These are phyloP conservation scores for Camelina neglecta DNA, from an alignment of 345 rosid species.

Conservation along the genomic window DNA sequence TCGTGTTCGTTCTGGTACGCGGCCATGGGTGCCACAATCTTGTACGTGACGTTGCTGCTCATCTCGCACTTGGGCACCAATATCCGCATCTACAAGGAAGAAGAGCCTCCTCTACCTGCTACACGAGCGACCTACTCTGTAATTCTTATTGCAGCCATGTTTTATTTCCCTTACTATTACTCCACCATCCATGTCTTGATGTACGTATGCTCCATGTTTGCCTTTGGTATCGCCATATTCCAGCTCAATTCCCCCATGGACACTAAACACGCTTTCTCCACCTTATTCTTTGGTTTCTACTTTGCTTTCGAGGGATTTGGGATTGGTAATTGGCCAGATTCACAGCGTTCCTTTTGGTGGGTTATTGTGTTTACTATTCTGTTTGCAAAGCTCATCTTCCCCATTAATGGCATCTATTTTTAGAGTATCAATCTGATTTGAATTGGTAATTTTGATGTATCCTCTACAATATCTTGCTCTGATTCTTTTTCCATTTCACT, in stretches of 20 bases:
- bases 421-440: no score
- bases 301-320: not conserved
- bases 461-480: no score
- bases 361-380: not conserved
- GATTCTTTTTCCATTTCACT: no score
- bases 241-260: constrained; percentile 2
- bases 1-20: not conserved
- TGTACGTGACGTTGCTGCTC: not conserved
- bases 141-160: not conserved
- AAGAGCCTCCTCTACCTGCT: not conserved
- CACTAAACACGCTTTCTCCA: not conserved
- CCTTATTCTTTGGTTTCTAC: not conserved
- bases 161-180: not conserved
- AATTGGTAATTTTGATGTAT: no score
- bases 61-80: not conserved
- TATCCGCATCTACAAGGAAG: constrained; percentile 3
- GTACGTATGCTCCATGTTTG: not conserved
- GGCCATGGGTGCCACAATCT: not conserved
- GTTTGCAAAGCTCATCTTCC: not conserved
- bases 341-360: not conserved
- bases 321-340: not conserved
- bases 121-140: constrained; percentile 10
- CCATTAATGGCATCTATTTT: not conserved
- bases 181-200: not conserved
- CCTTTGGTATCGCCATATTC: not conserved